Evolutionary conservation across 31 red algal species (phyloP).

Genomic region (Odonthalia washingtoniensis): DNA sequence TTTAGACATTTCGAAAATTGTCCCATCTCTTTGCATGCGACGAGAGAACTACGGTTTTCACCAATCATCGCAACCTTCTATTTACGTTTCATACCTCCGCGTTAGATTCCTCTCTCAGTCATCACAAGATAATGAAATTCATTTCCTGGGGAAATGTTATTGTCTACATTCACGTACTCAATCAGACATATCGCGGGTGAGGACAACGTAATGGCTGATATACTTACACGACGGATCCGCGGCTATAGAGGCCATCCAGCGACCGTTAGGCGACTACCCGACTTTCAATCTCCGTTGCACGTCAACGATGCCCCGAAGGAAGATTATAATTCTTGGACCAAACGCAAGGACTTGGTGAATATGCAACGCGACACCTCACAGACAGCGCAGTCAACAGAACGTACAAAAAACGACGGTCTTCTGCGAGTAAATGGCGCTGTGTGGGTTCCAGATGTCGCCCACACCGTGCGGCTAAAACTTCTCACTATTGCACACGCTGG

Average conservation of each 20-base stretch:
- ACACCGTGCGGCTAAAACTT: constrained; percentile 9
- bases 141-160: constrained; percentile 9
- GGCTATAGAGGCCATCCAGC: neutral
- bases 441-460: constrained; percentile 24
- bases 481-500: constrained; percentile 33
- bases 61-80: constrained; percentile 47
- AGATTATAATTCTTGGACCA: neutral
- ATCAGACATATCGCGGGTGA: constrained; percentile 40
- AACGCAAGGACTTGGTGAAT: neutral
- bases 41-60: neutral
- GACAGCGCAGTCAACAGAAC: neutral
- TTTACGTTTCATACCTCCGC: constrained; percentile 17
- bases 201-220: constrained; percentile 36
- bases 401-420: neutral
- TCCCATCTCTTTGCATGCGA: constrained; percentile 11
- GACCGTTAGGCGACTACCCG: neutral
- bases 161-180: constrained; percentile 24
- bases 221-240: constrained; percentile 22
- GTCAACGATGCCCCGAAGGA: neutral
- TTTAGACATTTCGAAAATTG: constrained; percentile 30
- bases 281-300: neutral
- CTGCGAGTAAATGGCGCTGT: neutral
- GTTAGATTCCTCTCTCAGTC: constrained; percentile 5
- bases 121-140: constrained; percentile 28
- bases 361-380: neutral